These are phyloP conservation scores for Exobasidium cylindrosporum DNA, from an alignment of 1,284 basidiomycete species.

Conservation along the genomic window DNA sequence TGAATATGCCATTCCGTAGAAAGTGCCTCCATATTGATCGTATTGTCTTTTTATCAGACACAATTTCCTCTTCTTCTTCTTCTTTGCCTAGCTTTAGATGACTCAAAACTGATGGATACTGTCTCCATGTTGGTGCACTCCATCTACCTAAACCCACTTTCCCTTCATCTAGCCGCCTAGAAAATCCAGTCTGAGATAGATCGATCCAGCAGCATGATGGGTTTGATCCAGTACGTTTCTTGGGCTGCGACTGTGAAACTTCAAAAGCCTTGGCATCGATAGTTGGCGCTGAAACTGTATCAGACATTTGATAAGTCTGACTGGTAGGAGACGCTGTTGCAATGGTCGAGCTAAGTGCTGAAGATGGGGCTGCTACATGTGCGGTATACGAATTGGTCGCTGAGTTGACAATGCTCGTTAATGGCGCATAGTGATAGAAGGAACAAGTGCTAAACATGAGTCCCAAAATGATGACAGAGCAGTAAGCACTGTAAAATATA, in stretches of 20 bases:
- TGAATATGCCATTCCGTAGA: not conserved
- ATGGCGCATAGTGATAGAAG: not conserved
- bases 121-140: conserved; percentile 2
- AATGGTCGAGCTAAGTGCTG: not conserved
- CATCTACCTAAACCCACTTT: not conserved
- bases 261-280: not conserved
- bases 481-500: not conserved
- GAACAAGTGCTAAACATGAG: conserved; percentile 8
- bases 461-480: conserved; percentile 1
- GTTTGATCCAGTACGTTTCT: too few relatives aligned
- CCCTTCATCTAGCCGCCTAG: not conserved
- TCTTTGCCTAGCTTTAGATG: not conserved
- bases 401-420: not conserved
- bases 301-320: too few relatives aligned
- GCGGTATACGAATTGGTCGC: not conserved
- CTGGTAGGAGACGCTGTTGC: not conserved
- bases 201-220: conserved; percentile 5
- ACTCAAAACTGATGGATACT: not conserved
- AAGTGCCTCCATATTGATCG: too few relatives aligned
- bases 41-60: too few relatives aligned
- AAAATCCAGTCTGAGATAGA: not conserved
- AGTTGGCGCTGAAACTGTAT: too few relatives aligned
- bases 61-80: too few relatives aligned
- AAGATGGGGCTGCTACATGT: not conserved
- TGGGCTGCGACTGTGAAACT: too few relatives aligned